Base-by-base conservation (phyloP, 2,329 filamentous ascomycete species). In the Cordyceps javanica region DNA sequence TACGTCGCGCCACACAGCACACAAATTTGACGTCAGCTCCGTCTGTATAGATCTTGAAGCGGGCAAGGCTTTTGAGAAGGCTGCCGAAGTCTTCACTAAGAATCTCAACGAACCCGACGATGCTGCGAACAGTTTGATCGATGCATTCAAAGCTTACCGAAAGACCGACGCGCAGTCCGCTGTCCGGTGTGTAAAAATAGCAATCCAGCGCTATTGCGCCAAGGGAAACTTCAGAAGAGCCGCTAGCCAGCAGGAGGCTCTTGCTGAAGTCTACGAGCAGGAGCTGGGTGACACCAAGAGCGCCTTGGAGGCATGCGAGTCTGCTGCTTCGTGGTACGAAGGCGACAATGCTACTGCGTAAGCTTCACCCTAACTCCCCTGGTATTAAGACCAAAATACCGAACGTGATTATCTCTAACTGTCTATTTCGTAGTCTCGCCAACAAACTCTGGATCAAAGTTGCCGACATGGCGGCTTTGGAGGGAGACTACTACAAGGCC, bases 381-480 rank as follows among this genome's bases (percentile, higher is more conserved):
- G 21, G 21, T 41, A 10, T 26, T 5, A 21, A 21, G 32, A 14
- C 13, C 21, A 5, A 1, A n/a, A 36, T 34, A 19, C 10, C 13
- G 13, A 7, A 13, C 26, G 23, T 2, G 9, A 19, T 3, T 10
- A 28, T 58, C 9, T 52, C 59, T 23, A 51, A 57, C 58, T 25
- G 6, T 30, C 11, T 7, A 11, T 25, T n/a, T 6, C 28, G 2
- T 14, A 91, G 89, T 36, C 82, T 96, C 32, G 91, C 92, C 62
- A 97, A 96, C 78, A 97, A 97, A 74, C 83, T 94, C 60, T 96
- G 84, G 79, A 83, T 97, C 64, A 97, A 97, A 76, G 89, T 92
- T 10, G 93, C 91, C 49, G 94, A 97, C 67, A 79, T 97, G 46
- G 82, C 90, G 7, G 94, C 90, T 13, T 75, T 96, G 14, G 87